Evolutionary conservation across 805 yeast genomes (phyloP).

Genomic region (Pachysolen tannophilus): DNA sequence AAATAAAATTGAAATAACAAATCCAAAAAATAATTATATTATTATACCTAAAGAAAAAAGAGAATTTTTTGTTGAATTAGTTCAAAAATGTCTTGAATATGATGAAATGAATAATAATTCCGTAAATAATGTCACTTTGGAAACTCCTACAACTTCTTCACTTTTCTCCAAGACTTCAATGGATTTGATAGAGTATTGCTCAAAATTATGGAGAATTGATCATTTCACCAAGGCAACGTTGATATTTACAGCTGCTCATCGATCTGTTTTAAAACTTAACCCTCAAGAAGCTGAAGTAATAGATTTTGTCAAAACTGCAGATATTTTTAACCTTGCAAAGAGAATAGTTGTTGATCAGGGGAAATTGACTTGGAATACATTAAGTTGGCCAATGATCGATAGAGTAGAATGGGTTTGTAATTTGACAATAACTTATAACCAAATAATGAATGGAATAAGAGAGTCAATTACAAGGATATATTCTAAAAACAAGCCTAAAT

Average conservation of each 20-base stretch:
- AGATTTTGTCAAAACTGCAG: too few relatives aligned
- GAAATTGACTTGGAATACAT: not conserved
- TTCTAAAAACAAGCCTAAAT: not conserved
- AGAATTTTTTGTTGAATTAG: slow-evolving; percentile 30
- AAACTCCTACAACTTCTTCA: not conserved
- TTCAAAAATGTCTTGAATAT: slow-evolving; percentile 33
- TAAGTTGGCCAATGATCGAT: not conserved
- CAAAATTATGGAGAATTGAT: slow-evolving; percentile 1
- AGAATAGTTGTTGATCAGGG: not conserved
- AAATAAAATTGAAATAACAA: not conserved
- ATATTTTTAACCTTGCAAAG: too few relatives aligned
- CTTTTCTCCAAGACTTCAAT: not conserved
- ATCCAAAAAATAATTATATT: slow-evolving; percentile 2
- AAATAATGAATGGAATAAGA: not conserved
- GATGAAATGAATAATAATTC: slow-evolving; percentile 16
- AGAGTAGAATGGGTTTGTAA: not conserved
- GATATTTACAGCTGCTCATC: too few relatives aligned
- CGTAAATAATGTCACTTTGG: too few relatives aligned
- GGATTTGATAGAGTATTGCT: not conserved
- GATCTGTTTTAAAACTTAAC: too few relatives aligned
- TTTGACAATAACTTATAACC: not conserved
- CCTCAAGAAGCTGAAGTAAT: too few relatives aligned
- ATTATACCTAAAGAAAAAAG: slow-evolving; percentile 35
- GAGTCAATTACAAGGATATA: not conserved
- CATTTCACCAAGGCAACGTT: not conserved